Percentiles rank a stretch among this genome's conserved stretches.
Conservation (phyloP, 257 asterid species). For the Solanum virginianum region DNA sequence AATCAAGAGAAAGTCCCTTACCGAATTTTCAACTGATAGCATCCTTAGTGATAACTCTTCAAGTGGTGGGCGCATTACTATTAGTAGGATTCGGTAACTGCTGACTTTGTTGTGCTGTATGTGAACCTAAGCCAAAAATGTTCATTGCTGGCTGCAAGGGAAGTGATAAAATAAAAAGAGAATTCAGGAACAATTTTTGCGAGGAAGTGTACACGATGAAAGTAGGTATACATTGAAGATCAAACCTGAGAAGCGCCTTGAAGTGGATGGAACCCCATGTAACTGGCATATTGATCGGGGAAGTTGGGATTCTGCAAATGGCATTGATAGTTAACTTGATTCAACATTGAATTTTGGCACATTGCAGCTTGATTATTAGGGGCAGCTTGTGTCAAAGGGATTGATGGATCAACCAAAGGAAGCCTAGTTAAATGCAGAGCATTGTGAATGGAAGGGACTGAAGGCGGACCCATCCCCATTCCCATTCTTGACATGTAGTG, state of each 20-base stretch:
- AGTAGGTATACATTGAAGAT: background rate
- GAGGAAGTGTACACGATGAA: background rate
- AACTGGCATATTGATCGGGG: slow-evolving; percentile 48
- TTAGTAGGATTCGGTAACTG: slow-evolving; percentile 17
- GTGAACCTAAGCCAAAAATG: slow-evolving; percentile 40
- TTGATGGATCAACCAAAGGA: slow-evolving; percentile 37
- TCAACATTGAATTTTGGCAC: slow-evolving; percentile 26
- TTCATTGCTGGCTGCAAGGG: slow-evolving; percentile 29
- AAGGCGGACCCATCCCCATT: slow-evolving; percentile 45
- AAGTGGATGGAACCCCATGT: slow-evolving; percentile 40
- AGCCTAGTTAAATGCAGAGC: slow-evolving; percentile 43
- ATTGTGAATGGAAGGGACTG: slow-evolving; percentile 38
- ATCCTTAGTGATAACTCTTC: background rate
- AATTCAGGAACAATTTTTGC: background rate
- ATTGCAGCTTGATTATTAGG: slow-evolving; percentile 8
- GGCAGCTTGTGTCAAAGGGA: background rate
- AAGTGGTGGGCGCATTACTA: slow-evolving; percentile 19
- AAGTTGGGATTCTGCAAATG: slow-evolving; percentile 39
- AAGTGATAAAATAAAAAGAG: background rate
- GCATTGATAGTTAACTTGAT: slow-evolving; percentile 28
- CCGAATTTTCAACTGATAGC: background rate
- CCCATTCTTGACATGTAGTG: slow-evolving; percentile 61
- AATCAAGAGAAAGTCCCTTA: background rate
- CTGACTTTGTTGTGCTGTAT: slow-evolving; percentile 28
- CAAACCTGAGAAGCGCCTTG: slow-evolving; percentile 52